These are phyloP conservation scores for Neofusicoccum cordaticola DNA, from an alignment of 2,329 filamentous ascomycete genomes.

Conservation along the genomic window DNA sequence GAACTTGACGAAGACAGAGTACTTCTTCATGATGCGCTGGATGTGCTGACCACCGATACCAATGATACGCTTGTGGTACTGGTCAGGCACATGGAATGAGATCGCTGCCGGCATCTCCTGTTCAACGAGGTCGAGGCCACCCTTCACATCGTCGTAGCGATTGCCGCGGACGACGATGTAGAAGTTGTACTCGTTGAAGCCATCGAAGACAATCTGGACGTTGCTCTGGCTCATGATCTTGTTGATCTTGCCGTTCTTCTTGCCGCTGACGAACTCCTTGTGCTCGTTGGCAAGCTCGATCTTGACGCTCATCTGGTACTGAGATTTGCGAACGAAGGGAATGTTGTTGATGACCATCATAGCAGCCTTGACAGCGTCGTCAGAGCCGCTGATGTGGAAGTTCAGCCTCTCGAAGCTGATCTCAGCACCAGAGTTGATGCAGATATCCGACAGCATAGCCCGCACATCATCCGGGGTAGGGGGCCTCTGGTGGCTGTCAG, in stretches of 20 bases:
- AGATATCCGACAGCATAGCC: slow-evolving; percentile 92
- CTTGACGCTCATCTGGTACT: slow-evolving; percentile 94
- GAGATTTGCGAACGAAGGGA: slow-evolving; percentile 79
- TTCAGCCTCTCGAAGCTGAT: slow-evolving; percentile 91
- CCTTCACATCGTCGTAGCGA: slow-evolving; percentile 91
- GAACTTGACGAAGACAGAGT: slow-evolving; percentile 99
- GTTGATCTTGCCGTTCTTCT: slow-evolving; percentile 99
- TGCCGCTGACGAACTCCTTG: slow-evolving; percentile 98
- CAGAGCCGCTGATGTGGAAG: slow-evolving; percentile 91
- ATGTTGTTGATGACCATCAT: slow-evolving; percentile 91
- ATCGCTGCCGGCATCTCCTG: slow-evolving; percentile 99
- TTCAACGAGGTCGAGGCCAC: slow-evolving; percentile 87
- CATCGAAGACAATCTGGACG: slow-evolving; percentile 98
- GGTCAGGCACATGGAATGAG: slow-evolving; percentile 97
- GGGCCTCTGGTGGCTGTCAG: slow-evolving; percentile 62
- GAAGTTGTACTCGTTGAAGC: slow-evolving; percentile 99
- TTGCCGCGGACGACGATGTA: slow-evolving; percentile 96
- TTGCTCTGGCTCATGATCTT: slow-evolving; percentile 99
- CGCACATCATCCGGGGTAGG: slow-evolving; percentile 69
- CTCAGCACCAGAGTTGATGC: slow-evolving; percentile 92
- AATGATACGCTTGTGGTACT: slow-evolving; percentile 99
- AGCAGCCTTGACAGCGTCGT: slow-evolving; percentile 94
- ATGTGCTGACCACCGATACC: slow-evolving; percentile 98
- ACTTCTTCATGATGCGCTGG: slow-evolving; percentile 99
- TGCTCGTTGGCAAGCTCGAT: slow-evolving; percentile 99